These are phyloP conservation scores for Scheffersomyces stipitis DNA, from an alignment of 805 yeast genomes.

Conservation along the genomic window DNA sequence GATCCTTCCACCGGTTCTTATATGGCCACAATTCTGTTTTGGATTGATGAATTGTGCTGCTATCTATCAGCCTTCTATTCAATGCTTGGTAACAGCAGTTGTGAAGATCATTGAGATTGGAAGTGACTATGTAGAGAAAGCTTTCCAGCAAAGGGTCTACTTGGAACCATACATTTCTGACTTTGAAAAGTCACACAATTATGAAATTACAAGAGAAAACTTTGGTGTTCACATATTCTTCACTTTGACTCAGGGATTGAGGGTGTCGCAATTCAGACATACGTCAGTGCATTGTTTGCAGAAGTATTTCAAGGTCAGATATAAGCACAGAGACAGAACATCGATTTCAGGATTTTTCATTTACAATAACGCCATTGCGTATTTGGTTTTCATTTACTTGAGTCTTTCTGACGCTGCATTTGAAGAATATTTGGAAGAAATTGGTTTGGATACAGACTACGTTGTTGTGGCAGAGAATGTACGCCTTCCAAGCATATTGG, in stretches of 20 bases:
- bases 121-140: constrained; percentile 22
- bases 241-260: constrained; percentile 55
- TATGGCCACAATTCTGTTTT: constrained; percentile 46
- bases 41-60: constrained; percentile 28
- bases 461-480: constrained; percentile 12
- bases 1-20: constrained; percentile 44
- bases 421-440: constrained; percentile 19
- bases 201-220: constrained; percentile 42
- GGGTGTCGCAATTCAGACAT: constrained; percentile 54
- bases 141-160: constrained; percentile 30
- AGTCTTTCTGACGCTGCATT: constrained; percentile 25
- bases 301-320: constrained; percentile 43
- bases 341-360: constrained; percentile 7
- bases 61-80: constrained; percentile 33
- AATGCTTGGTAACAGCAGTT: constrained; percentile 28
- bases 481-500: constrained; percentile 26
- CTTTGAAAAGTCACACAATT: constrained; percentile 43
- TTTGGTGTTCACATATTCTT: constrained; percentile 52
- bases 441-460: constrained; percentile 16
- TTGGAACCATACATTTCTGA: constrained; percentile 43
- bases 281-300: constrained; percentile 47
- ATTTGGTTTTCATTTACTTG: constrained; percentile 34
- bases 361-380: constrained; percentile 15
- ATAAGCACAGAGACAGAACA: constrained; percentile 24
- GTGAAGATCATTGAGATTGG: constrained; percentile 23